phyloP scores from a whole-genome alignment of 208 protist species.

The Trypanosoma theileri region DNA sequence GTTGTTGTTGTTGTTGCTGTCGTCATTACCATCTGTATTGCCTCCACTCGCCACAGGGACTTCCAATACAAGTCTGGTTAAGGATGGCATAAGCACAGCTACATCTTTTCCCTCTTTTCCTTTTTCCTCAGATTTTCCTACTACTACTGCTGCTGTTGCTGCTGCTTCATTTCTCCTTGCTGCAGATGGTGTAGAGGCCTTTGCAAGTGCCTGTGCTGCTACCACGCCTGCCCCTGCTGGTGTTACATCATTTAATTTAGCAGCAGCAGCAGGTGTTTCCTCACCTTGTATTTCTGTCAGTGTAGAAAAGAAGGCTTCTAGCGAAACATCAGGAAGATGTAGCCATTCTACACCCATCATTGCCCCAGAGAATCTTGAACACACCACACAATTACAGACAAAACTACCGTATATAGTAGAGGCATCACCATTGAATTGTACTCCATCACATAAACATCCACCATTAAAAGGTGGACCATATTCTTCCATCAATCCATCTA shows the following conservation, averaged over 20 bases:
- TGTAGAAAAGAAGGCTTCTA: conserved; percentile 19
- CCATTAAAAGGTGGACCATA: conserved; percentile 36
- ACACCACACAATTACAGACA: conserved; percentile 66
- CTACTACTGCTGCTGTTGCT: conserved; percentile 6
- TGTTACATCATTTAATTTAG: neutral
- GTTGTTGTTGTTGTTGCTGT: too few relatives aligned
- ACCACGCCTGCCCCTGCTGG: conserved; percentile 8
- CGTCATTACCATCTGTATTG: too few relatives aligned
- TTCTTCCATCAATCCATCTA: neutral
- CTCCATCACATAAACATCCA: conserved; percentile 56
- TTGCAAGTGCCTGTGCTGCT: conserved; percentile 17
- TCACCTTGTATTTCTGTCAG: neutral
- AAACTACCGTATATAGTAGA: conserved; percentile 81
- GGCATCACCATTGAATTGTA: conserved; percentile 32
- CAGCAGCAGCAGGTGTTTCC: neutral
- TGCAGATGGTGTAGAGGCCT: neutral
- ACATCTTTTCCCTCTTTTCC: neutral
- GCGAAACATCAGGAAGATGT: conserved; percentile 55
- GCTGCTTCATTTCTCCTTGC: neutral
- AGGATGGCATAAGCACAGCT: neutral
- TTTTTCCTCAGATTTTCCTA: conserved; percentile 4
- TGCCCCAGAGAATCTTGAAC: conserved; percentile 42
- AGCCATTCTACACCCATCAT: conserved; percentile 72
- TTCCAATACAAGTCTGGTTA: too few relatives aligned
- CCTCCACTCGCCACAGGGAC: too few relatives aligned